Percentiles rank a stretch among this genome's conserved stretches.
These are phyloP conservation scores for Cryoendolithus antarcticus DNA, from an alignment of 2,329 filamentous ascomycete genomes.

Conservation along the genomic window DNA sequence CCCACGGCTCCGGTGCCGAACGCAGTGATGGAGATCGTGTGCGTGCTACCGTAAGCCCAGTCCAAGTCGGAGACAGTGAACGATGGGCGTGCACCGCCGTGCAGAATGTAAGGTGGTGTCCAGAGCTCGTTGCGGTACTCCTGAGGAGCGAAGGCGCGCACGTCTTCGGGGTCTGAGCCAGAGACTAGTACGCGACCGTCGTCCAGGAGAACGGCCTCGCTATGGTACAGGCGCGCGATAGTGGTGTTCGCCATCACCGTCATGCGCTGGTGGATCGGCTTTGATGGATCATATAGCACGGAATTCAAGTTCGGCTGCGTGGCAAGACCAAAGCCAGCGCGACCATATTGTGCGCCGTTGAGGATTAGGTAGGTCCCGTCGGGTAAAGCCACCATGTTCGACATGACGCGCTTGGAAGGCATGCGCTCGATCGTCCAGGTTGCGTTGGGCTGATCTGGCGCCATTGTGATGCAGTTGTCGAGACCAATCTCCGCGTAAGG, in stretches of 20 bases:
- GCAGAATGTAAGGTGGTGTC: constrained; percentile 46
- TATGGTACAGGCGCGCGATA: constrained; percentile 44
- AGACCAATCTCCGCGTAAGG: constrained; percentile 42
- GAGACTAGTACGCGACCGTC: constrained; percentile 49
- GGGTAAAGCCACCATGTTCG: constrained; percentile 46
- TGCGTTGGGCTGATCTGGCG: constrained; percentile 43
- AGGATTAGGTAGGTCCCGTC: constrained; percentile 49
- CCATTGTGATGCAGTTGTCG: constrained; percentile 54
- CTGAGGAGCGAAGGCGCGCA: constrained; percentile 35
- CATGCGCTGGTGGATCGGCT: constrained; percentile 40
- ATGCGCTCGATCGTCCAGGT: constrained; percentile 55
- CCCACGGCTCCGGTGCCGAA: constrained; percentile 24
- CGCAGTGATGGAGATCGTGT: constrained; percentile 35
- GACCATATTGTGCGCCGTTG: constrained; percentile 46
- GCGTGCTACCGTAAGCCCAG: constrained; percentile 31
- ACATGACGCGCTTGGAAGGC: constrained; percentile 38
- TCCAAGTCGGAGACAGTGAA: constrained; percentile 35
- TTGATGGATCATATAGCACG: constrained; percentile 45
- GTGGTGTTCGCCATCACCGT: constrained; percentile 32
- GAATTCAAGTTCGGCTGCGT: constrained; percentile 42
- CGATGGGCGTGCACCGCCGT: constrained; percentile 35
- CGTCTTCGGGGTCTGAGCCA: constrained; percentile 49
- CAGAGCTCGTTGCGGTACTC: constrained; percentile 50
- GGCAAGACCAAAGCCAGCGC: constrained; percentile 49
- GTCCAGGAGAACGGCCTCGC: constrained; percentile 44